These are phyloP conservation scores for Magnolia sinica DNA, from an alignment of 164 flowering plant species.

Conservation along the genomic window DNA sequence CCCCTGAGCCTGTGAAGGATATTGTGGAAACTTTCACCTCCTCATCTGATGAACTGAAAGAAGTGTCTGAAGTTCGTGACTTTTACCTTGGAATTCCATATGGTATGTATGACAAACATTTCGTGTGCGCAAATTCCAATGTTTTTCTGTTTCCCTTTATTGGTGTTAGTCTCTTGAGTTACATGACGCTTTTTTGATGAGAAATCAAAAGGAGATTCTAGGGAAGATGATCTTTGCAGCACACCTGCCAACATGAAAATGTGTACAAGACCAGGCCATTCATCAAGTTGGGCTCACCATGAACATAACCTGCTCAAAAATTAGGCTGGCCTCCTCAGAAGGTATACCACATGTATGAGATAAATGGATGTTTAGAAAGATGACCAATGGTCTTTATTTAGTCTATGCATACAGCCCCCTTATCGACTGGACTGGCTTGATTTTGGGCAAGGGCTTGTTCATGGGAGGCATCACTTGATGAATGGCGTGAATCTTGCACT, in stretches of 20 bases:
- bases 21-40: constrained; percentile 66
- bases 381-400: background rate
- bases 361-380: background rate
- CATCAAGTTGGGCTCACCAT: background rate
- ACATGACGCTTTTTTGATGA: background rate
- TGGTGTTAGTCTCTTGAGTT: background rate
- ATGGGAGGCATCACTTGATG: background rate
- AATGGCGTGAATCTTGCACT: background rate
- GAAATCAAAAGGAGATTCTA: background rate
- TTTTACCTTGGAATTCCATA: constrained; percentile 88
- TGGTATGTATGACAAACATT: constrained; percentile 42
- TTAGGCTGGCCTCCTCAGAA: background rate
- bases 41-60: constrained; percentile 40
- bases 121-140: background rate
- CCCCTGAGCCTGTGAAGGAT: constrained; percentile 81
- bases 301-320: background rate
- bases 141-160: background rate
- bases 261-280: background rate
- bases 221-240: background rate
- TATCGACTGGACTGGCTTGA: background rate
- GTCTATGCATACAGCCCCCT: background rate
- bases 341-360: background rate
- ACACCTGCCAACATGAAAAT: background rate
- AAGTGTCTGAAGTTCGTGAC: constrained; percentile 57
- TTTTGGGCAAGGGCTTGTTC: background rate